Evolutionary conservation across 345 rosid genomes (phyloP), one percentile per base, ranked within the genome.

Genomic region (Carallia brachiata): DNA sequence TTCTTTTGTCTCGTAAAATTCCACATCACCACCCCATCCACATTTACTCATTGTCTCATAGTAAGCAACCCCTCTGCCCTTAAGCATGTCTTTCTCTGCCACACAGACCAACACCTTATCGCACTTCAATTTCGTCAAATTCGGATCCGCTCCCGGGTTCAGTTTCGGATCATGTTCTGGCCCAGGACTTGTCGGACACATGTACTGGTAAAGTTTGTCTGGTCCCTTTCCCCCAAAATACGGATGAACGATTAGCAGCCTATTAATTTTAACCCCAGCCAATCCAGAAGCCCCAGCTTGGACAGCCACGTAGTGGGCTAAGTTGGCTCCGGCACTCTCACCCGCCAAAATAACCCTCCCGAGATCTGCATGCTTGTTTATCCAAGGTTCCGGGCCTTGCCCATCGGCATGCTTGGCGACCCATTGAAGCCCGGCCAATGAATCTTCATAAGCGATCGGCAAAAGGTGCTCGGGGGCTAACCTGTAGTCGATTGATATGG

Each of bases 221-320:
- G 79, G 76, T 5, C 82, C 71, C n/a, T 68, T 74, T 7, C 79
- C 78, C 78, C 84, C 96, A 27, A 86, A 88, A 55, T 66, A 70
- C 0, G 79, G 79, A 23, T 76, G 79, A 17, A 76, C 69, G 1
- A 76, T 34, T 5, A 76, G 55, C 2, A 67, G 5, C 32, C 55
- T 63, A 7, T 6, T 71, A 53, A 76, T 54, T 1, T 52, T 28
- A 5, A 76, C 64, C 1, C 72, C 71, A 6, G 23, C 34, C 40
- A 76, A n/a, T 19, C 65, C 68, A 1, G 17, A 56, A 0, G 72
- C 65, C 7, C 75, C 79, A 2, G 75, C 72, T 57, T 62, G 69
- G 52, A 71, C 79, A 0, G 72, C 75, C 0, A 66, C 65, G 6
- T 71, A 66, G 6, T 76, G 79, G 12, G 79, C 75, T 2, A 76